Evolutionary conservation across 1,284 basidiomycete species (phyloP).

Genomic region (Boletus mariae): DNA sequence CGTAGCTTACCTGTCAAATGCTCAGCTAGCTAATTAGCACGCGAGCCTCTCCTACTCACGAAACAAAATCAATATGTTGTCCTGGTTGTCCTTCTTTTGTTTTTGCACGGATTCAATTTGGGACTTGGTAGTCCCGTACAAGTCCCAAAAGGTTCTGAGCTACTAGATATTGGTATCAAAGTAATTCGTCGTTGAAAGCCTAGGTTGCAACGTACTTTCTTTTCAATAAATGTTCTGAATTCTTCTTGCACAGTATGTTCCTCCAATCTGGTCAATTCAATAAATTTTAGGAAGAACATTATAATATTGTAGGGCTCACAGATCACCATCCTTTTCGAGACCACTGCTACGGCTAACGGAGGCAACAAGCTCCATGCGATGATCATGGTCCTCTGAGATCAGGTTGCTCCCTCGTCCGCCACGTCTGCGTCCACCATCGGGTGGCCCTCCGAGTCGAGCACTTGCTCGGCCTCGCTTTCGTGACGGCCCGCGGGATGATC

Average conservation of each 20-base stretch:
- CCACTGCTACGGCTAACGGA: constrained; percentile 73
- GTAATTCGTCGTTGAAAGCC: background rate
- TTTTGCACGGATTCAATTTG: constrained; percentile 33
- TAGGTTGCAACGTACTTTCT: constrained; percentile 45
- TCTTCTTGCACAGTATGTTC: constrained; percentile 55
- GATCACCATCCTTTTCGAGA: constrained; percentile 64
- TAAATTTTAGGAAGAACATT: constrained; percentile 22
- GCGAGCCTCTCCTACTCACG: constrained; percentile 42
- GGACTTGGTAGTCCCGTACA: constrained; percentile 6
- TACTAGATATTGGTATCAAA: constrained; percentile 23
- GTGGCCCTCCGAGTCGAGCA: background rate
- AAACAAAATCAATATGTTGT: constrained; percentile 65
- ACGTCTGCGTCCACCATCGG: background rate
- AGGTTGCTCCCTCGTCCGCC: constrained; percentile 3
- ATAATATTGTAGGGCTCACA: constrained; percentile 42
- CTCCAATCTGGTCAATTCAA: constrained; percentile 49
- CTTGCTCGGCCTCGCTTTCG: constrained; percentile 11
- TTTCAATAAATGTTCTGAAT: constrained; percentile 58
- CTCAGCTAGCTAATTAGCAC: background rate
- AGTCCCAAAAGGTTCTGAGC: constrained; percentile 45
- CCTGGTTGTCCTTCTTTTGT: constrained; percentile 49
- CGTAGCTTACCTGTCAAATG: constrained; percentile 56
- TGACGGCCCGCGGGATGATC: constrained; percentile 8
- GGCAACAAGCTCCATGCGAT: constrained; percentile 55
- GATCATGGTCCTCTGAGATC: constrained; percentile 11